Evolutionary conservation across 768 basidiomycete genomes (phyloP).

Genomic region (Agaricus bisporus): DNA sequence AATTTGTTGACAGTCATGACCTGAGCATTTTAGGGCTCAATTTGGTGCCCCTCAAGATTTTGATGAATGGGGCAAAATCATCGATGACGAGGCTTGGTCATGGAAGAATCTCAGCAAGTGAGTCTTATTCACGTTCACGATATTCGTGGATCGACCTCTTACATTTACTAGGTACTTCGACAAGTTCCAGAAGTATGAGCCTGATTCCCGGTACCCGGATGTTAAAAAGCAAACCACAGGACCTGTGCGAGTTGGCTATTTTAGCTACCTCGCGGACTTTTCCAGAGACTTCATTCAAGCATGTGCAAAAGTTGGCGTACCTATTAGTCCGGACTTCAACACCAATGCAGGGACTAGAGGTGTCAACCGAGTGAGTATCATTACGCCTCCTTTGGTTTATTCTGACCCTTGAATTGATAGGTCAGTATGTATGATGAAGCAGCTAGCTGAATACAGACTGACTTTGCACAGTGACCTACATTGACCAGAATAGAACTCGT

Average conservation of each 20-base stretch:
- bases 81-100: conserved; percentile 54
- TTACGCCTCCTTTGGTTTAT: neutral
- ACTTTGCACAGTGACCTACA: conserved; percentile 51
- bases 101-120: conserved; percentile 49
- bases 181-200: conserved; percentile 55
- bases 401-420: conserved; percentile 12
- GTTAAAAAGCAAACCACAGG: conserved; percentile 50
- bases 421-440: conserved; percentile 21
- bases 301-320: conserved; percentile 44
- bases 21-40: conserved; percentile 40
- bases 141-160: neutral
- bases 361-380: conserved; percentile 40
- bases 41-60: conserved; percentile 64
- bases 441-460: neutral
- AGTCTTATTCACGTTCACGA: conserved; percentile 2
- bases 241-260: conserved; percentile 49
- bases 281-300: conserved; percentile 45
- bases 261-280: conserved; percentile 31
- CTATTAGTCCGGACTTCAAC: conserved; percentile 50
- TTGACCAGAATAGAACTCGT: conserved; percentile 41
- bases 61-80: conserved; percentile 55
- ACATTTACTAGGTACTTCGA: conserved; percentile 44
- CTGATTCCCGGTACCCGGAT: conserved; percentile 36
- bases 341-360: conserved; percentile 48
- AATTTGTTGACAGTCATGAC: neutral